Evolutionary conservation across 148 eudicot species (phyloP).

Genomic region (Polygonum maritimum): DNA sequence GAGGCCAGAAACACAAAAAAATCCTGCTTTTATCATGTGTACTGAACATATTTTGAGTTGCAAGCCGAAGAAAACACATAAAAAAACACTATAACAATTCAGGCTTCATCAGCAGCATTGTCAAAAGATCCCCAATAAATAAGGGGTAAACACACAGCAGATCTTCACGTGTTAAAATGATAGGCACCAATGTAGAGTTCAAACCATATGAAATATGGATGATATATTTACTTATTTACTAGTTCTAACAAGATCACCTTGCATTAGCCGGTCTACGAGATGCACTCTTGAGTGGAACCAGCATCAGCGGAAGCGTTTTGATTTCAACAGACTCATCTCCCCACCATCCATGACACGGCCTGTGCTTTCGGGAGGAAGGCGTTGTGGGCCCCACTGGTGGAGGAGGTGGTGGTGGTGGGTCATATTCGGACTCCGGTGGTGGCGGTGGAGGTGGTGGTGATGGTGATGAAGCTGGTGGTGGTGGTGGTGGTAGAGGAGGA

Average conservation of each 20-base stretch:
- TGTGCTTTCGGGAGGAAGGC: background rate
- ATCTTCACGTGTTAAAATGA: background rate
- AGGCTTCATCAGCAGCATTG: background rate
- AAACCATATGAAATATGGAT: background rate
- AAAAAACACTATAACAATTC: background rate
- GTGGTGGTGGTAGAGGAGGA: background rate
- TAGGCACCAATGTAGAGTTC: background rate
- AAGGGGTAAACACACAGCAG: background rate
- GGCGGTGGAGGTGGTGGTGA: background rate
- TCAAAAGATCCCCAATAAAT: background rate
- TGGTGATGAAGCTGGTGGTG: background rate
- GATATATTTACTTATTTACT: background rate
- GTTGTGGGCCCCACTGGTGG: background rate
- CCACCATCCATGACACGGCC: background rate
- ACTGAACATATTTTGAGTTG: background rate
- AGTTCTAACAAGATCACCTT: background rate
- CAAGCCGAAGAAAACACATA: background rate
- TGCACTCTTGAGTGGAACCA: background rate
- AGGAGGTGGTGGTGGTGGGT: background rate
- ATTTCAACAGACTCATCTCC: background rate
- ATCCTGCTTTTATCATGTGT: background rate
- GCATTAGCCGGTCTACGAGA: background rate
- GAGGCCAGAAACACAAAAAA: background rate
- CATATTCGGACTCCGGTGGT: background rate
- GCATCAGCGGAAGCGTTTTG: background rate